phyloP scores from a whole-genome alignment of 345 rosid species.

The Kernera saxatilis region DNA sequence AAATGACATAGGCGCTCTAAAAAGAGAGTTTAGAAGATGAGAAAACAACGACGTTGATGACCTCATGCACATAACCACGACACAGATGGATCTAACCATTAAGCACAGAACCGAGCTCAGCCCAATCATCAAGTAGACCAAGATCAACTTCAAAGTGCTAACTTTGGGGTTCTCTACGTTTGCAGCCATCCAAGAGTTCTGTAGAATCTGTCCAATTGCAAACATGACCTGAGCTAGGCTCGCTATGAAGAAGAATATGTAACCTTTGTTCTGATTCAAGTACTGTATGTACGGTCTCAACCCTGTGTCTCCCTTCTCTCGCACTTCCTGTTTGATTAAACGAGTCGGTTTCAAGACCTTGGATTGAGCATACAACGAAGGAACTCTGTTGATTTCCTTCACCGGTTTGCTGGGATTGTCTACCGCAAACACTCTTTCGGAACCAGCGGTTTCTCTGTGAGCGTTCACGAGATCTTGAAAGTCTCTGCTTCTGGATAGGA shows the following conservation, averaged over 20 bases:
- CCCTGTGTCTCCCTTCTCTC: constrained; percentile 80
- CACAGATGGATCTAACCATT: constrained; percentile 46
- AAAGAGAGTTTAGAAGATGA: constrained; percentile 61
- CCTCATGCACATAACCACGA: constrained; percentile 47
- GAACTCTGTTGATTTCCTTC: constrained; percentile 55
- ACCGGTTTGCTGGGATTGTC: constrained; percentile 32
- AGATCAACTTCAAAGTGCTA: constrained; percentile 46
- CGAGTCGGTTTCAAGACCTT: constrained; percentile 51
- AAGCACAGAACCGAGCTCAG: constrained; percentile 40
- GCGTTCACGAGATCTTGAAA: constrained; percentile 89
- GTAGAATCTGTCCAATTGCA: constrained; percentile 52
- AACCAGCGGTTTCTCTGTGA: constrained; percentile 91
- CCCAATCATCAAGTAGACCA: constrained; percentile 61
- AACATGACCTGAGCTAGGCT: constrained; percentile 41
- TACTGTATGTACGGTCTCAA: constrained; percentile 63
- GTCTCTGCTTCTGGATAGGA: constrained; percentile 55
- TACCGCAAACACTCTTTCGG: constrained; percentile 47
- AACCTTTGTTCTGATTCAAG: constrained; percentile 67
- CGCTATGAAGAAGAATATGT: constrained; percentile 54
- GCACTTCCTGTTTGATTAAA: constrained; percentile 76
- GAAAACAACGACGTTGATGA: constrained; percentile 70
- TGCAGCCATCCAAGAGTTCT: constrained; percentile 80
- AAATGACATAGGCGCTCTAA: constrained; percentile 80
- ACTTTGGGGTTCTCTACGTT: constrained; percentile 59
- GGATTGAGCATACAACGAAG: constrained; percentile 37